Base-by-base conservation (phyloP, 2,329 filamentous ascomycete genomes). In the Trichoderma guizhouense region DNA sequence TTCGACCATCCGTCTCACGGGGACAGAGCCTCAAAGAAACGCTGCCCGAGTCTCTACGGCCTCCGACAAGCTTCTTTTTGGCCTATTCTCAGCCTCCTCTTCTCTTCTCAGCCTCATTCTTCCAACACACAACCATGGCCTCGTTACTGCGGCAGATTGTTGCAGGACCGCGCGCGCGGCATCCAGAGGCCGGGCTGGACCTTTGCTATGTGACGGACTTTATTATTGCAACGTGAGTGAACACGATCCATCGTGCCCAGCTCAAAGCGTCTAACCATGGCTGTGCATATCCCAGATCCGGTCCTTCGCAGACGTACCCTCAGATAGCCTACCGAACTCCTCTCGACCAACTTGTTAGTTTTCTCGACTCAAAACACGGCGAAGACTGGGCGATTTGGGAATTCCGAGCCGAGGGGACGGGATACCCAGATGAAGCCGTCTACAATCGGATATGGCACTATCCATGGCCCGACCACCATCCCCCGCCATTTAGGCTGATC, bases 391-490 rank as follows among this genome's bases (percentile, higher is more conserved):
- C 92, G 3, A 97, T 99, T 77, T 99, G 95, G 94, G 96, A 99
- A 83, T 99, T 99, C 77, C 91, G 96, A 60, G 96, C 94, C 43
- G 96, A 99, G 81, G 96, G 96, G 6, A 98, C 96, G 0, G 96
- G 96, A 1, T 99, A 99, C 78, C 94, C 94, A 0, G 96, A 99
- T 79, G 88, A 90, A 21, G 93, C 95, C 72, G 95, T 99, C 1
- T 94, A 97, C 79, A 87, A 89, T 39, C 88, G 95, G 3, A 91
- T 98, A 74, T 89, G 92, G 74, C 96, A 99, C 82, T 98, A 95
- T 78, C 96, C 96, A 0, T 99, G 93, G 90, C 96, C 96, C 0
- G 96, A 99, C 79, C 96, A 99, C 79, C 96, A 99, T 79, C 96
- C 96, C 4, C 96, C 96, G 67, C 96, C 96, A 0, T 99, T 99